These are phyloP conservation scores for Syzygium jambos DNA, from an alignment of 345 rosid genomes.

Conservation along the genomic window DNA sequence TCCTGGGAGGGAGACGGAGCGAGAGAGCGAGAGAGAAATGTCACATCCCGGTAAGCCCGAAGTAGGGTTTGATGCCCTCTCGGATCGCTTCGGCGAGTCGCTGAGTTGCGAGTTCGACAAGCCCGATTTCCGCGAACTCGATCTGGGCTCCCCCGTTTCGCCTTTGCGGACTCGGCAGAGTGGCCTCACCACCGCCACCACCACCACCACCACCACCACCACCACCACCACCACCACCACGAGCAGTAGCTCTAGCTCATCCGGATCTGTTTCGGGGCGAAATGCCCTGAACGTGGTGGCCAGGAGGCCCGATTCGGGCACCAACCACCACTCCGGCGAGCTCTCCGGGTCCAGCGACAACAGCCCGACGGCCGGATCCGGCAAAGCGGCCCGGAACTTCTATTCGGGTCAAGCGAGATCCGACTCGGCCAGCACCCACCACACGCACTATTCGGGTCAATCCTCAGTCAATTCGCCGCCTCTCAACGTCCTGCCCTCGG, in stretches of 20 bases:
- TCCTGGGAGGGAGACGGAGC: neutral
- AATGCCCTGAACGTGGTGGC: constrained; percentile 13
- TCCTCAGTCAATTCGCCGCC: constrained; percentile 47
- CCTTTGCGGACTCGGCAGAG: constrained; percentile 54
- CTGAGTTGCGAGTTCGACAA: constrained; percentile 51
- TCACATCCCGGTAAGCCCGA: constrained; percentile 48
- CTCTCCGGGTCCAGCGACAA: constrained; percentile 39
- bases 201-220: constrained; percentile 4
- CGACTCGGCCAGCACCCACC: constrained; percentile 31
- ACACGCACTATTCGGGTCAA: constrained; percentile 37
- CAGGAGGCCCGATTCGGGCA: constrained; percentile 35
- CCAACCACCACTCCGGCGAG: constrained; percentile 53
- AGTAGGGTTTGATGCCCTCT: constrained; percentile 22
- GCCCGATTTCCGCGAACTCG: constrained; percentile 67
- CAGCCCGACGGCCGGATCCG: constrained; percentile 37
- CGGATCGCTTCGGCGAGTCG: constrained; percentile 46
- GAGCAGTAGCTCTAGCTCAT: constrained; percentile 67
- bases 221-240: constrained; percentile 37
- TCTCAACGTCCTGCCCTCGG: constrained; percentile 55
- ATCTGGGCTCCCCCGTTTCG: constrained; percentile 88
- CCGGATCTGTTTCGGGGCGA: constrained; percentile 73
- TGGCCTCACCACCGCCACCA: constrained; percentile 10
- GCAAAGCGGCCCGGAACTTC: constrained; percentile 11
- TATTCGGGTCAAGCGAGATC: constrained; percentile 36
- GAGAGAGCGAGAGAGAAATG: constrained; percentile 25